A percentile compares a stretch with the other conserved stretches of the same genome.
Evolutionary conservation across 2,329 filamentous ascomycete genomes (phyloP).

Genomic region (Cordyceps cicadae): DNA sequence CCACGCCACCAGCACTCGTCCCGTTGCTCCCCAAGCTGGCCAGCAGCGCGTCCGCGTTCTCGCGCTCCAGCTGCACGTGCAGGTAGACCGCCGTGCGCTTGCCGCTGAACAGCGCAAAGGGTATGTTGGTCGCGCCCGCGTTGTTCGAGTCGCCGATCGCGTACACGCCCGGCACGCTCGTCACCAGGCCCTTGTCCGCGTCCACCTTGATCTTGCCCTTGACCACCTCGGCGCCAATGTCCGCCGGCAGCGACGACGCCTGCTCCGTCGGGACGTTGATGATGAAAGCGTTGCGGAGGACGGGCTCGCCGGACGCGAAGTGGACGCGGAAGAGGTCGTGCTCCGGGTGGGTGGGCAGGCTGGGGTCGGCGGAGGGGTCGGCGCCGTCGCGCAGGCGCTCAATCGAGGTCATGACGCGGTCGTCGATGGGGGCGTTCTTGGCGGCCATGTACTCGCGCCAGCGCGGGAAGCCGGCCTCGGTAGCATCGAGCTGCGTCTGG

Average conservation of each 20-base stretch:
- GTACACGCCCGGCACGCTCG: conserved; percentile 46
- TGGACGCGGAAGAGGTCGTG: conserved; percentile 48
- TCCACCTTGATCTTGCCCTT: conserved; percentile 37
- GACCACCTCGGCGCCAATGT: conserved; percentile 39
- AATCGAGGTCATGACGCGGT: conserved; percentile 43
- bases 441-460: conserved; percentile 42
- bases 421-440: conserved; percentile 46
- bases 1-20: neutral
- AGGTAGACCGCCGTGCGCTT: conserved; percentile 50
- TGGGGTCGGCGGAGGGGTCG: conserved; percentile 29
- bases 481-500: conserved; percentile 28
- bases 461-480: conserved; percentile 32
- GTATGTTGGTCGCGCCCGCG: conserved; percentile 52
- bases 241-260: conserved; percentile 35
- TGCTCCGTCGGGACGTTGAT: conserved; percentile 40
- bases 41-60: conserved; percentile 28
- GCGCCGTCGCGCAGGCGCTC: conserved; percentile 36
- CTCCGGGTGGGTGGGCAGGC: conserved; percentile 37
- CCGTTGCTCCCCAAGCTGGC: conserved; percentile 16
- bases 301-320: conserved; percentile 36
- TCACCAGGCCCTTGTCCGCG: conserved; percentile 33
- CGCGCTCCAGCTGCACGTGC: conserved; percentile 40
- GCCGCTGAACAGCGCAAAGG: conserved; percentile 51
- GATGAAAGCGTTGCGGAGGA: conserved; percentile 44
- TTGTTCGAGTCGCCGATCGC: conserved; percentile 53